Base-by-base conservation (phyloP, 2,329 filamentous ascomycete species). In the Thelonectria blattea region DNA sequence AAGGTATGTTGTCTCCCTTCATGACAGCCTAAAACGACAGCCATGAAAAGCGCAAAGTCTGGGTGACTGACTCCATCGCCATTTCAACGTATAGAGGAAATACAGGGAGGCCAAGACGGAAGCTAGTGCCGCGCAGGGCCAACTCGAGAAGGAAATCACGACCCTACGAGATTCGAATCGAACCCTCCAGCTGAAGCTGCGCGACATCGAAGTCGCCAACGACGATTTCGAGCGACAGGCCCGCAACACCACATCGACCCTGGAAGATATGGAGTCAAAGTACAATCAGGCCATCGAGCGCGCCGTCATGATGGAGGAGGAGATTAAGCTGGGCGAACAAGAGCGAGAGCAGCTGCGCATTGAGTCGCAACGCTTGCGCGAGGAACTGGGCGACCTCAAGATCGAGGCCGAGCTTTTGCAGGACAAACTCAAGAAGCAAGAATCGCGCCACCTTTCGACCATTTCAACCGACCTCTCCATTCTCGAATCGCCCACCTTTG, bases 161-260 rank as follows among this genome's bases (percentile, higher is more conserved):
- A 90, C 86, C 9, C 83, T 99, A 70, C 90, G 95, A 72, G 93
- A 99, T 67, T 77, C 88, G 50, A 96, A 93, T 76, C 85, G 95
- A 66, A 88, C 89, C 3, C 79, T 97, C 62, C 91, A 95, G 71
- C 82, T 97, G 64, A 91, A 86, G 76, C 81, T 99, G 59, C 89
- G 95, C 68, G 95, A 99, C 75, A 97, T 94, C 69, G 95, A 99
- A 78, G 95, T 99, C 56, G 92, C 91, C 74, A 99, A 98, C 79
- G 95, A 99, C 81, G 95, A 99, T 77, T 97, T 94, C 74, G 95
- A 99, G 81, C 89, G 93, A 67, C 94, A 98, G 79, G 94, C 95
- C 68, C 89, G 95, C 69, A 95, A 97, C 77, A 97, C 94, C 27
- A 93, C 92, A 37, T 97, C 93, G 46, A 97, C 94, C 52, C 86